A percentile compares a stretch with the other conserved stretches of the same genome.
Evolutionary conservation across 2,329 filamentous ascomycete genomes (phyloP).

Genomic region (Endocalyx cinctus): DNA sequence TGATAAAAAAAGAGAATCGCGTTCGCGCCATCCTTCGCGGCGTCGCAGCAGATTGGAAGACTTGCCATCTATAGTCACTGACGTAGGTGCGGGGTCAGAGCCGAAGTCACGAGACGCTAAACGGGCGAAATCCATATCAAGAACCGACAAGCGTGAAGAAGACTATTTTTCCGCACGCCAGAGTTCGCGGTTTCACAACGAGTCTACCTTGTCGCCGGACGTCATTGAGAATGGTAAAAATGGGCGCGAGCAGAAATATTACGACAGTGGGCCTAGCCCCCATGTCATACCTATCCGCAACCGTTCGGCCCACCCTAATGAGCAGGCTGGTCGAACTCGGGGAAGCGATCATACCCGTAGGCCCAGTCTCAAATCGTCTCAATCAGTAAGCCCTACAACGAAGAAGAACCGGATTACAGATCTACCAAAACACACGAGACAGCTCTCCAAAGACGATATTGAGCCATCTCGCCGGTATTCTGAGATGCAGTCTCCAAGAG

Average conservation of each 20-base stretch:
- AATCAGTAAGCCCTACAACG: slow-evolving; percentile 18
- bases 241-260: slow-evolving; percentile 25
- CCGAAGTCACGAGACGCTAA: slow-evolving; percentile 13
- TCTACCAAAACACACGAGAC: slow-evolving; percentile 15
- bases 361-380: slow-evolving; percentile 14
- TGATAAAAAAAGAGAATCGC: slow-evolving; percentile 15
- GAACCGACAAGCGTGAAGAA: slow-evolving; percentile 21
- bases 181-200: slow-evolving; percentile 22
- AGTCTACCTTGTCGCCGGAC: slow-evolving; percentile 44
- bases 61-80: slow-evolving; percentile 27
- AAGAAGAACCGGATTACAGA: slow-evolving; percentile 20
- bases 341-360: slow-evolving; percentile 17
- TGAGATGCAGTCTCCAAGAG: slow-evolving; percentile 13
- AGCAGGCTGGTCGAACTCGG: slow-evolving; percentile 15
- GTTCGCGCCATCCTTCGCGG: slow-evolving; percentile 16
- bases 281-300: slow-evolving; percentile 14
- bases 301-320: slow-evolving; percentile 15
- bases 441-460: slow-evolving; percentile 15
- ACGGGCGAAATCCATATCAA: slow-evolving; percentile 21
- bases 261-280: slow-evolving; percentile 19
- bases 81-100: slow-evolving; percentile 9
- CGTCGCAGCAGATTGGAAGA: slow-evolving; percentile 22
- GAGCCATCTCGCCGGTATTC: slow-evolving; percentile 15
- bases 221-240: slow-evolving; percentile 29
- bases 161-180: slow-evolving; percentile 29